phyloP scores from a whole-genome alignment of 371 early-diverging fungal genomes.

The Conidiobolus incongruus region DNA sequence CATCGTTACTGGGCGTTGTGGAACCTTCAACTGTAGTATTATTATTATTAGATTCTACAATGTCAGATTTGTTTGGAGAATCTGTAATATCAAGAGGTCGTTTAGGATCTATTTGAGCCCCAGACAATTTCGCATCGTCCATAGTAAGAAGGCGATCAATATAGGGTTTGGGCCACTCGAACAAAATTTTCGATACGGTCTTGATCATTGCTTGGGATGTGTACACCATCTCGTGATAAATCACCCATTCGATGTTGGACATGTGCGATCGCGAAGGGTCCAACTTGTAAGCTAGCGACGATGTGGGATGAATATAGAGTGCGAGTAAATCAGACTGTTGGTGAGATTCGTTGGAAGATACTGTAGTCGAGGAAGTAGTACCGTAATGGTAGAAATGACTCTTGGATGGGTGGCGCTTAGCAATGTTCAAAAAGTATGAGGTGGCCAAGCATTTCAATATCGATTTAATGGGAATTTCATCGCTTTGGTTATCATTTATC shows the following conservation, averaged over 20 bases:
- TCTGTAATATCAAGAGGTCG: neutral
- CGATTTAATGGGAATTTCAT: neutral
- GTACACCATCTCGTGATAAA: conserved; percentile 42
- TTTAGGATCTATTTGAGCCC: no score
- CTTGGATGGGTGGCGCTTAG: conserved; percentile 41
- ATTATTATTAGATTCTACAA: no score
- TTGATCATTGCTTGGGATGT: conserved; percentile 41
- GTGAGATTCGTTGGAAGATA: neutral
- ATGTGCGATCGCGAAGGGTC: conserved; percentile 9
- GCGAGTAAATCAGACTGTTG: conserved; percentile 21
- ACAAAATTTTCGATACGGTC: conserved; percentile 27
- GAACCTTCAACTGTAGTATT: no score
- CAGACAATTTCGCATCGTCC: conserved; percentile 5
- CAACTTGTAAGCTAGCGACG: conserved; percentile 22
- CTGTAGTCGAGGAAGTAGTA: conserved; percentile 13
- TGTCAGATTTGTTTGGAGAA: neutral
- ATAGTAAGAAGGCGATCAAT: conserved; percentile 10
- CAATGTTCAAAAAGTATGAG: conserved; percentile 40
- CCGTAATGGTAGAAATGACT: conserved; percentile 47
- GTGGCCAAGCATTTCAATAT: neutral
- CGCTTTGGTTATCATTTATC: conserved; percentile 4
- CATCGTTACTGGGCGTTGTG: neutral
- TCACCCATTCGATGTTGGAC: conserved; percentile 47
- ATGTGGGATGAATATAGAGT: conserved; percentile 36
- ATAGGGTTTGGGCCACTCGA: conserved; percentile 10